Evolutionary conservation across 83 land plant species (phyloP).

Genomic region (Picea mariana): DNA sequence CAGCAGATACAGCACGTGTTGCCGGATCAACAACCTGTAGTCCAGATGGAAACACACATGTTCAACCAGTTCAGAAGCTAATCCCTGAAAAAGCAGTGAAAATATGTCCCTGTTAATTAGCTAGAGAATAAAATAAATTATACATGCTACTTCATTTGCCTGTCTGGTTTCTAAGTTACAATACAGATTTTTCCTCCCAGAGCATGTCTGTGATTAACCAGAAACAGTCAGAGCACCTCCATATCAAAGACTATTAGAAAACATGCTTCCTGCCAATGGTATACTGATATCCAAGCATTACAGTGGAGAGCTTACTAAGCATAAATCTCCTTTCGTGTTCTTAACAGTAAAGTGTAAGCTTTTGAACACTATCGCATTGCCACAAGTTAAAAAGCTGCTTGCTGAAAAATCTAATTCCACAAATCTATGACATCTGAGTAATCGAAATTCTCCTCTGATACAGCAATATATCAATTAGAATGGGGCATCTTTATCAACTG

Average conservation of each 20-base stretch:
- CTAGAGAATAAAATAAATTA: not conserved
- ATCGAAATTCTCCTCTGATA: not conserved
- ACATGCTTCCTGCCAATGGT: not conserved
- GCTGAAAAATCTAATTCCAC: not conserved
- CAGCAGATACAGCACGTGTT: slow-evolving; percentile 47
- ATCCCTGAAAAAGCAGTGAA: not conserved
- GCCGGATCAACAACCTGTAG: slow-evolving; percentile 49
- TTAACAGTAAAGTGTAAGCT: not conserved
- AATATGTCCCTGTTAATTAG: not conserved
- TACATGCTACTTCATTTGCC: not conserved
- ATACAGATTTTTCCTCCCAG: not conserved
- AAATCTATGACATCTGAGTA: not conserved
- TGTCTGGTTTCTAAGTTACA: not conserved
- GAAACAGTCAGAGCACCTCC: not conserved
- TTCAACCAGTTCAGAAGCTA: not conserved
- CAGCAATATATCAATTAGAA: not conserved
- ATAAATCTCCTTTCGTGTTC: not conserved
- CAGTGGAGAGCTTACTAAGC: slow-evolving; percentile 4
- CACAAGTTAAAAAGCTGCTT: not conserved
- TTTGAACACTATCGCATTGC: not conserved
- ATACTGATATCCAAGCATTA: not conserved
- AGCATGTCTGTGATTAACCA: not conserved
- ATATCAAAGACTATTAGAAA: not conserved
- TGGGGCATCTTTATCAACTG: not conserved
- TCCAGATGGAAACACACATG: not conserved